Base-by-base conservation (phyloP, 495 filamentous ascomycete species). In the Penicillium pulvis region DNA sequence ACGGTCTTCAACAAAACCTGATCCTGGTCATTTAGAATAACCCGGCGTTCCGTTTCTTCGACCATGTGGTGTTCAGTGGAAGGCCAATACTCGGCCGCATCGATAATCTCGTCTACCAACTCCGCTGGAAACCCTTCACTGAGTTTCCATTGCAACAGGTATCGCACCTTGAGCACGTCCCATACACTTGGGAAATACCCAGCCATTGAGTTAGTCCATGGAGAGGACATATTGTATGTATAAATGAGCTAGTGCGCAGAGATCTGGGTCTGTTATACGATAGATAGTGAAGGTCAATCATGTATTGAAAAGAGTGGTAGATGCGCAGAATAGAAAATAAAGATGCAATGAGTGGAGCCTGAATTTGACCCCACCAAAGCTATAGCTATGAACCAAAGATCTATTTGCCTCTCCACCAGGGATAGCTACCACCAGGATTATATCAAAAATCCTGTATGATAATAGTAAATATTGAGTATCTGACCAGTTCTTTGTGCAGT, bases 81-180 rank as follows among this genome's bases (percentile, higher is more conserved):
- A 0, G 83, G 81, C 89, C 89, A 92, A 64, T 91, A 91, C 68
- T 90, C 88, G 20, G 87, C 88, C 41, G 73, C 68, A 63, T 90
- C 88, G 52, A 90, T 63, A 35, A 92, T 84, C 51, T 75, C 69
- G 68, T 91, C 86, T n/a, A 90, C 65, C 20, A 92, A 63, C 57
- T 92, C 89, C 2, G 72, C 58, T 0, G 89, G 89, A 0, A 90
- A 68, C 2, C 65, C 57, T 35, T 75, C 65, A 8, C 64, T 55
- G 43, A 75, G 66, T 59, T 82, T 78, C 63, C 67, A 69, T 26
- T 67, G 68, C n/a, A 80, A 58, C 1, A 75, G 20, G 60, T 67
- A 57, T 23, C 75, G 70, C 1, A 71, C 67, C 55, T 70, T 68
- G 24, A 78, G 65, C 11, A 74, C 77, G 30, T 80, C 75, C 33